phyloP scores from a whole-genome alignment of 1,139 yeast genomes.

The Sugiyamaella castrensis region DNA sequence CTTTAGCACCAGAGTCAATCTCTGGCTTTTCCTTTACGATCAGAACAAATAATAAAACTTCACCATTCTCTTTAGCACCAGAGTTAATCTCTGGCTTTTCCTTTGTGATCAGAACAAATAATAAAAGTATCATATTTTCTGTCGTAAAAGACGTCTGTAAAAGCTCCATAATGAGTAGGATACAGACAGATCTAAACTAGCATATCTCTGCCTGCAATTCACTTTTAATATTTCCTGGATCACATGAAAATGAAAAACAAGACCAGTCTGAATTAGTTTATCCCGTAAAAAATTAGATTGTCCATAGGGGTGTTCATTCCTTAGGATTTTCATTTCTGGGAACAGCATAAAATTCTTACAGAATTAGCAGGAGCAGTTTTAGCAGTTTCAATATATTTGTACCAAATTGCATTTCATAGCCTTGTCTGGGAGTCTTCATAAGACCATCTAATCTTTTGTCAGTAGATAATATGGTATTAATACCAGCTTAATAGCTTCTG shows the following conservation, averaged over 20 bases:
- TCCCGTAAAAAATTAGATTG: no score
- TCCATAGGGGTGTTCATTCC: slow-evolving; percentile 36
- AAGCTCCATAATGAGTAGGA: slow-evolving; percentile 43
- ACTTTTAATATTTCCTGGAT: slow-evolving; percentile 48
- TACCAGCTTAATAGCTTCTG: no score
- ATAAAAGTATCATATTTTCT: slow-evolving; percentile 33
- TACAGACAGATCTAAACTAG: slow-evolving; percentile 23
- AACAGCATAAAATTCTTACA: slow-evolving; percentile 47
- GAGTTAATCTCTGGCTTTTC: no score
- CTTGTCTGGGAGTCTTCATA: slow-evolving; percentile 40
- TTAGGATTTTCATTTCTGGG: no score
- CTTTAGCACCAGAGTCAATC: no score
- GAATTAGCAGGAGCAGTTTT: slow-evolving; percentile 22
- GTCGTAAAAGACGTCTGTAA: slow-evolving; percentile 40
- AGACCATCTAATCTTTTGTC: no score
- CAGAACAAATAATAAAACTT: no score
- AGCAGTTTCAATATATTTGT: slow-evolving; percentile 42
- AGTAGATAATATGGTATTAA: no score
- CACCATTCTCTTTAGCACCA: no score
- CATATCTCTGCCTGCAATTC: slow-evolving; percentile 41
- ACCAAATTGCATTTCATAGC: slow-evolving; percentile 51
- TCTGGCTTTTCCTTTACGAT: no score
- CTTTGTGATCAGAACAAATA: slow-evolving; percentile 40
- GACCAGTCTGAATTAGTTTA: no score
- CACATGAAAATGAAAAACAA: slow-evolving; percentile 36